Base-by-base conservation (phyloP, 2,329 filamentous ascomycete genomes). In the Aspergillus pseudonomiae region DNA sequence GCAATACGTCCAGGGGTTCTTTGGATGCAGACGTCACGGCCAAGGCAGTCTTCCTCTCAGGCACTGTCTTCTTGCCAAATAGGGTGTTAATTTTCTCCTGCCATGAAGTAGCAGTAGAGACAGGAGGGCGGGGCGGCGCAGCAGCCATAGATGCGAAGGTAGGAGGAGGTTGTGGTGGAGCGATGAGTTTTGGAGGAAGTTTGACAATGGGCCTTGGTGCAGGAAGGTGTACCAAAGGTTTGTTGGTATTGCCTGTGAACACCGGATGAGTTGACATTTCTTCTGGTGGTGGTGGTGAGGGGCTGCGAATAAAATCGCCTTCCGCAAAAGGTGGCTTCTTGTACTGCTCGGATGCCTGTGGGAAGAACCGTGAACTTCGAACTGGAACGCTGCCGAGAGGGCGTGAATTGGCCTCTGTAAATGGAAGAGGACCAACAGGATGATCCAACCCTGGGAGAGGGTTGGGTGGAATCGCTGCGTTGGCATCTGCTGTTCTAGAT, bases 71-170 rank as follows among this genome's bases (percentile, higher is more conserved):
- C 74, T 91, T 93, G n/a, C 88, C 87, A 69, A 89, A 83, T 52
- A 97, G 84, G 53, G 85, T 89, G 76, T 96, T 93, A 76, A 97
- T 93, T 71, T 89, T 89, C 70, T 91, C 89, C 76, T 96, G 93
- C 93, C 93, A 94, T 9, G 79, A 78, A 57, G 82, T 81, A 19
- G 80, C 79, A 64, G 78, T 82, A 57, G 82, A 77, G 63, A 82
- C 73, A 53, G 82, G 80, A 57, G 79, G 71, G 43, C 79, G 76
- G 41, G 80, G 72, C 30, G 75, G 70, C 59, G 79, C 74, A 54
- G 78, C 74, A 66, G 74, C 74, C 78, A 79, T 74, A 46, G 76
- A 76, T 77, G 84, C 71, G 78, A 84, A 72, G 57, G 77, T 71
- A 68, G 82, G 79, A 12, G 83, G 80, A 41, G 80, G 81, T 57